Evolutionary conservation across 768 basidiomycete genomes (phyloP), one percentile per base, ranked within the genome.

Genomic region (Tricholoma bakamatsutake): DNA sequence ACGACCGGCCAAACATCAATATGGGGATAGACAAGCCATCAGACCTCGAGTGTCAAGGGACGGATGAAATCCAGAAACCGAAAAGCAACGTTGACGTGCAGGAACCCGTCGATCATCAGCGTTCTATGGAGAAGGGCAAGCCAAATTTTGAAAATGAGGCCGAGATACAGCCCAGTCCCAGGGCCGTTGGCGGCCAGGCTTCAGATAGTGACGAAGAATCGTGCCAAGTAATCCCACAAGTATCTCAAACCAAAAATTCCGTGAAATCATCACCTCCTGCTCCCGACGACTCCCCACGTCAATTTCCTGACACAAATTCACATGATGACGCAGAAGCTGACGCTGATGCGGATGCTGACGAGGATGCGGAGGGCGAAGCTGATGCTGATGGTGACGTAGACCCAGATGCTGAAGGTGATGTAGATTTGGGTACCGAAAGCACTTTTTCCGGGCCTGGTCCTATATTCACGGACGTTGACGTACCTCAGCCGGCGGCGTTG

Each of bases 321-420:
- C 33, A 48, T 18, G 34, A 39, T 40, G 21, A 58, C 30, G 54
- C 45, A 24, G 64, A 61, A 39, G 47, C 50, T 34, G 55, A 55
- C 33, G 61, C 47, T 18, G 67, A 64, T 15, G 61, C 40, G 30
- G 67, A 64, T n/a, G 63, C 55, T 17, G 65, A 66, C 37, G 62
- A 57, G 1, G 72, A 71, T 33, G 64, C 59, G 1, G 73, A 71
- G 12, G 71, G 68, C 30, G 71, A 69, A 39, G 64, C 62, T 15
- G 64, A 62, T 21, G 59, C 70, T n/a, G 59, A 63, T 42, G 64
- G 57, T 17, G 62, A 64, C 35, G 35, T 55, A n/a, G 64, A 65
- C 52, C 53, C 56, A 5, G 64, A 64, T 33, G 61, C 56, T 28
- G 57, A 58, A 37, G 47, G 21, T 33, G 57, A 50, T 15, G 43